Evolutionary conservation across 2,329 filamentous ascomycete genomes (phyloP), one percentile per base, ranked within the genome.

Genomic region (Periconia sp.): DNA sequence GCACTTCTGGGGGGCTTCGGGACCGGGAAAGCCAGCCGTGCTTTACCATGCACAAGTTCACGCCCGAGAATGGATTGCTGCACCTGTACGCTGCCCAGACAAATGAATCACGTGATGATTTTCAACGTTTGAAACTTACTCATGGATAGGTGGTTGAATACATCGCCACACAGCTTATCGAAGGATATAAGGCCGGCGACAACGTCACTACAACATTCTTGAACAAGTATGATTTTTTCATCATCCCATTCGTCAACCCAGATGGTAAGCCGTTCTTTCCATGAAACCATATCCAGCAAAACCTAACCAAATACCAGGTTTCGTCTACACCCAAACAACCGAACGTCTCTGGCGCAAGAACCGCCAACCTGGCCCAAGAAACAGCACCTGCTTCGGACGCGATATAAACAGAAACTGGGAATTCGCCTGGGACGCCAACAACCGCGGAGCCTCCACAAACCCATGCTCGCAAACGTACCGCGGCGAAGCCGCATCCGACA

Each of bases 51-150:
- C 62, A 3, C 70, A 63, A 6, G 68, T 71, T 0, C 68, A 72
- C 23, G 69, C 69, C 11, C 54, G 68, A 48, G 68, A 71, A 46
- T 71, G 69, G 68, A 69, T 71, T 15, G 49, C 61, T 10, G 62
- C 69, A 8, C 81, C 83, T 73, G 80, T 80, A 37, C 13, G 33
- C 10, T 58, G 5, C 15, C n/a, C n/a, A n/a, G n/a, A 37, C 33
- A 11, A 13, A 11, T 6, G 5, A 37, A 3, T 27, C 23, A 8
- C 23, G 23, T 27, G 23, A 27, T 8, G 23, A 27, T 3, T 27
- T 5, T 27, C 23, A 27, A n/a, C n/a, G n/a, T n/a, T n/a, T n/a
- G n/a, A n/a, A 27, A 27, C 23, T 27, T 27, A 27, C 8, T 3
- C 23, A 27, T 27, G 23, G 13, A 11, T 11, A 37, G 33, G 33